These are phyloP conservation scores for Teratosphaeria epicoccoides DNA, from an alignment of 2,329 filamentous ascomycete species.

Conservation along the genomic window DNA sequence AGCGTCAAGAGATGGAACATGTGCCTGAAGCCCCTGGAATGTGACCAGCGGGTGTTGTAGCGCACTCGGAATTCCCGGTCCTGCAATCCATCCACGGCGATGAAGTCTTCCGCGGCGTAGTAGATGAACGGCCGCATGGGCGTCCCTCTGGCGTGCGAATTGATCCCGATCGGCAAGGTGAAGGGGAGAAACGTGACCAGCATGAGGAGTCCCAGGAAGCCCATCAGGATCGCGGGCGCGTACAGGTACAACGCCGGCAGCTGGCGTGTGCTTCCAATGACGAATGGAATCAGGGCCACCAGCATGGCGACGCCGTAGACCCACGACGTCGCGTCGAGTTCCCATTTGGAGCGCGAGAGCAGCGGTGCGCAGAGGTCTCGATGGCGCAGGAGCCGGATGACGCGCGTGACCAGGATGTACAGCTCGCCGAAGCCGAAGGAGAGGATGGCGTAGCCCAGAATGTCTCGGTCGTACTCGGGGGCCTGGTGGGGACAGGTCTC, in stretches of 20 bases:
- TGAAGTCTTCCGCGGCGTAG: constrained; percentile 26
- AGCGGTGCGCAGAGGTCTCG: constrained; percentile 22
- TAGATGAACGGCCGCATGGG: constrained; percentile 23
- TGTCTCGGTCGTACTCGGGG: constrained; percentile 19
- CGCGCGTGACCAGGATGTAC: constrained; percentile 23
- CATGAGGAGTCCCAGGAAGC: constrained; percentile 21
- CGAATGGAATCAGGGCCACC: constrained; percentile 22
- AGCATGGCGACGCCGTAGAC: constrained; percentile 23
- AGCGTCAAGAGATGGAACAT: constrained; percentile 22
- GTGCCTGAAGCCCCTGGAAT: constrained; percentile 18
- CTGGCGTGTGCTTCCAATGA: constrained; percentile 16
- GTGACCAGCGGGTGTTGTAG: constrained; percentile 24
- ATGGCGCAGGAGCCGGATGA: constrained; percentile 17
- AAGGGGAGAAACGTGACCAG: constrained; percentile 20
- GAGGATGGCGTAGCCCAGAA: constrained; percentile 21
- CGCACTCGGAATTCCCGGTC: constrained; percentile 23
- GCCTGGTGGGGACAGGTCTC: constrained; percentile 13
- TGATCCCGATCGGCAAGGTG: constrained; percentile 23
- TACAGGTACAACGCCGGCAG: constrained; percentile 23
- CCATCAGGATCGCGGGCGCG: constrained; percentile 23
- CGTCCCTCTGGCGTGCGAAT: constrained; percentile 21
- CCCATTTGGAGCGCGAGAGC: constrained; percentile 19
- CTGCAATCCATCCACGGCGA: constrained; percentile 23
- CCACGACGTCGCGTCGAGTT: constrained; percentile 25
- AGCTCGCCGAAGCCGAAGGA: constrained; percentile 24